Evolutionary conservation across 179 eudicot species (phyloP).

Genomic region (Sideroxylon spinosum): DNA sequence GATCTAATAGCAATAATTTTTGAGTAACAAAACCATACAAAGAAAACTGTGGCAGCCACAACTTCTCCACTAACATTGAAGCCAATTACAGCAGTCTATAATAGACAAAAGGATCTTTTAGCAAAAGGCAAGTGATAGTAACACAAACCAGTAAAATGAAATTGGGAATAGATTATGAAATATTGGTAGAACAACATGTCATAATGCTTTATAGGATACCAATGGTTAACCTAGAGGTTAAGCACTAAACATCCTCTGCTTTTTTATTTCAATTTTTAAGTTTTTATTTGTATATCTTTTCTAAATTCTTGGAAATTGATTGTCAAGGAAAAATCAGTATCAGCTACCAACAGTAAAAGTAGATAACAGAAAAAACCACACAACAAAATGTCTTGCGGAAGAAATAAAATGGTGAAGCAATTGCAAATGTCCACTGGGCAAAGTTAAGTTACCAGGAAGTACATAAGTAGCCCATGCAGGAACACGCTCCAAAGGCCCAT

Average conservation of each 20-base stretch:
- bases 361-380: constrained; percentile 1
- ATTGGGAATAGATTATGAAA: not conserved
- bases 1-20: not conserved
- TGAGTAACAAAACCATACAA: not conserved
- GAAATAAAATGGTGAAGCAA: constrained; percentile 6
- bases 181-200: not conserved
- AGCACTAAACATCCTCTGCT: not conserved
- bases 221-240: not conserved
- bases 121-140: not conserved
- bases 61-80: not conserved
- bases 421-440: not conserved
- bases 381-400: not conserved
- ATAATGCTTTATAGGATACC: not conserved
- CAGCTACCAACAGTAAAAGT: not conserved
- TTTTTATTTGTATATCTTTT: not conserved
- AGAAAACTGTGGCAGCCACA: not conserved
- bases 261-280: not conserved
- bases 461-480: constrained; percentile 99
- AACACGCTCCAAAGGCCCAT: constrained; percentile 85
- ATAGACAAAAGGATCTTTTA: not conserved
- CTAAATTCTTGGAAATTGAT: not conserved
- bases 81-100: not conserved
- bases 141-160: not conserved
- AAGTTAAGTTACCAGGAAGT: constrained; percentile 60
- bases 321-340: not conserved